phyloP scores from a whole-genome alignment of 2,329 filamentous ascomycete genomes.

The Dryadomyces quercivorus region DNA sequence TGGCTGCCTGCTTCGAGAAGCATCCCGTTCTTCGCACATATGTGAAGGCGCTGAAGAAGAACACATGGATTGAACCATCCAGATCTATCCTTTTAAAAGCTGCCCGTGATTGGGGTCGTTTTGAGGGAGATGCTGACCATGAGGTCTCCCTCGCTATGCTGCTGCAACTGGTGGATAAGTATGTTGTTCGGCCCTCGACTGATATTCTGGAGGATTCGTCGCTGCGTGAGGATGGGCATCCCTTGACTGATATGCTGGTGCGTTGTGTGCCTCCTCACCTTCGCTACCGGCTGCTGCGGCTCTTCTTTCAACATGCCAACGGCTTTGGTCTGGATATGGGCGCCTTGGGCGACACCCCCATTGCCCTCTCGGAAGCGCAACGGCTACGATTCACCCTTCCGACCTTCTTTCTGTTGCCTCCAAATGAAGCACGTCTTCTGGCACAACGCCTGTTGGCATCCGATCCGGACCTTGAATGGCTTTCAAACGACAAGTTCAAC shows the following conservation, averaged over 20 bases:
- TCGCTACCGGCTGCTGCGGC: background rate
- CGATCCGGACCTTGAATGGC: background rate
- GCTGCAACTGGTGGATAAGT: background rate
- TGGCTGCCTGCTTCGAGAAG: background rate
- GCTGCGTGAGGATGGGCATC: background rate
- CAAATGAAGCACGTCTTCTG: background rate
- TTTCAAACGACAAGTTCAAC: no score
- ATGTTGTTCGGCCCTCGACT: no score
- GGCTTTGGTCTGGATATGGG: background rate
- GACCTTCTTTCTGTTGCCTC: background rate
- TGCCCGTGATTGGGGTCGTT: background rate
- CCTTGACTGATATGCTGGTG: background rate
- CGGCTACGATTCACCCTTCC: background rate
- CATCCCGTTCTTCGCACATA: background rate
- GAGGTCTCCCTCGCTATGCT: background rate
- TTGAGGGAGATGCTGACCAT: background rate
- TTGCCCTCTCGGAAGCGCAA: background rate
- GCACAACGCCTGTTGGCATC: background rate
- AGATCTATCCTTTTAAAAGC: background rate
- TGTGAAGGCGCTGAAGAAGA: background rate
- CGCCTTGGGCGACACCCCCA: background rate
- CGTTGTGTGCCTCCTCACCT: background rate
- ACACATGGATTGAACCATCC: no score
- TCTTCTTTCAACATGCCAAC: background rate
- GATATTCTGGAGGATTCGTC: no score